These are phyloP conservation scores for Orbilia javanica DNA, from an alignment of 2,329 filamentous ascomycete genomes.

Conservation along the genomic window DNA sequence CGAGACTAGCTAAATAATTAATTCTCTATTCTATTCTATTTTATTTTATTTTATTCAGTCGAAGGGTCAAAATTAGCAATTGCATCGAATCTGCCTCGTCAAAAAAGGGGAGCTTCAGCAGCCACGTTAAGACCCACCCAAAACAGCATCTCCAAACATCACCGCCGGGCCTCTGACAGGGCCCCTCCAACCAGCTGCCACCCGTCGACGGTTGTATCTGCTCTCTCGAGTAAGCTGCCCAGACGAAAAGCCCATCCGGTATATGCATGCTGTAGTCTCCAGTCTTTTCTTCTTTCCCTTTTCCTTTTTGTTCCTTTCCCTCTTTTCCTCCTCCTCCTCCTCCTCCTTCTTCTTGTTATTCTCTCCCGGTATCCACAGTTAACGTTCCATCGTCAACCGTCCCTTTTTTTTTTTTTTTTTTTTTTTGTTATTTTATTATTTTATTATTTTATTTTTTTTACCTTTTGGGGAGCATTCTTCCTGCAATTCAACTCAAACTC, in stretches of 20 bases:
- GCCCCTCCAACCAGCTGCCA: not conserved
- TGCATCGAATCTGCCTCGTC: constrained; percentile 10
- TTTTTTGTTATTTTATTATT: too few species aligned
- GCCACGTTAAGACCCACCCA: constrained; percentile 19
- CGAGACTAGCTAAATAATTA: not conserved
- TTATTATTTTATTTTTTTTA: too few species aligned
- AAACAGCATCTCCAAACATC: constrained; percentile 25
- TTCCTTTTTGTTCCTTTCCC: too few species aligned
- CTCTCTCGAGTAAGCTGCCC: constrained; percentile 10
- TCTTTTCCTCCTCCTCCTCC: not conserved
- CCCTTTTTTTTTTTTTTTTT: constrained; percentile 49
- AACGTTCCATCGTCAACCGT: constrained; percentile 46
- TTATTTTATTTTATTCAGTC: not conserved
- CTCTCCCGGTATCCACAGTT: constrained; percentile 14
- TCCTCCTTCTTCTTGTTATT: not conserved
- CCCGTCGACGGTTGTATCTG: constrained; percentile 5
- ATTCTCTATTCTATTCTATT: not conserved
- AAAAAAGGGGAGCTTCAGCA: constrained; percentile 18
- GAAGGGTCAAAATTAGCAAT: not conserved
- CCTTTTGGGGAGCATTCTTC: constrained; percentile 23
- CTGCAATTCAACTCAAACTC: too few species aligned
- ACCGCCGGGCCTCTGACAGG: too few species aligned
- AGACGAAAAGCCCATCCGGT: not conserved
- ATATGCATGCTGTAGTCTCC: not conserved
- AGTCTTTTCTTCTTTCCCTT: not conserved